Percentiles rank a stretch among this genome's conserved stretches.
phyloP scores from a whole-genome alignment of 179 eudicot species.

The Pouteria campechiana region DNA sequence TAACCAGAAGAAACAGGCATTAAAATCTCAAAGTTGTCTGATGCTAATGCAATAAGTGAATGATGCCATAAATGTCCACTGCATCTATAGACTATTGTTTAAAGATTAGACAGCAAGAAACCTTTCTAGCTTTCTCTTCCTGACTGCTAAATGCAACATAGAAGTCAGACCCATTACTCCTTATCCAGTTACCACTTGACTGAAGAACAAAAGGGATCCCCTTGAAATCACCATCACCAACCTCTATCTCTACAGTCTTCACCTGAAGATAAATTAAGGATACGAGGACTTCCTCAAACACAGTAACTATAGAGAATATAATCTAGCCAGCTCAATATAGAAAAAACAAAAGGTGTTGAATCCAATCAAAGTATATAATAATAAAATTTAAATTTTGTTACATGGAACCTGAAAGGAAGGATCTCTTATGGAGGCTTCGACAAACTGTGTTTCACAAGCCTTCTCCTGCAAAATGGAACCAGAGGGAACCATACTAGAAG shows the following conservation, averaged over 20 bases:
- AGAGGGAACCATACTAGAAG: conserved; percentile 50
- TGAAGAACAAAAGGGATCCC: conserved; percentile 93
- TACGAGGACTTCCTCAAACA: too few species aligned
- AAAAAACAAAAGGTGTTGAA: too few species aligned
- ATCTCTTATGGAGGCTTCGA: conserved; percentile 28
- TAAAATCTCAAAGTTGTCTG: neutral
- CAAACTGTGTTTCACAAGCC: conserved; percentile 65
- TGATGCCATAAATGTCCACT: too few species aligned
- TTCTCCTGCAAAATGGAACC: conserved; percentile 50
- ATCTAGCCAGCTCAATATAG: neutral
- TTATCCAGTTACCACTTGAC: conserved; percentile 76
- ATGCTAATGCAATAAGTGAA: too few species aligned
- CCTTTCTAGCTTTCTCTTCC: conserved; percentile 30
- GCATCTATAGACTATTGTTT: too few species aligned
- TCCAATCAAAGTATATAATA: too few species aligned
- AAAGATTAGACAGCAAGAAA: conserved; percentile 5
- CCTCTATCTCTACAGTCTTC: conserved; percentile 54
- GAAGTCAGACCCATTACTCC: conserved; percentile 75
- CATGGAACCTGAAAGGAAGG: too few species aligned
- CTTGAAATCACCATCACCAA: conserved; percentile 46
- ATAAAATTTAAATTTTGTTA: too few species aligned
- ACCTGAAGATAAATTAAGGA: conserved; percentile 40
- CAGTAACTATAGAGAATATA: conserved; percentile 4
- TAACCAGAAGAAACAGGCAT: conserved; percentile 4
- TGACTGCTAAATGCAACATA: conserved; percentile 42